These are phyloP conservation scores for Eremothecium gossypii DNA, from an alignment of 1,139 yeast genomes.

Conservation along the genomic window DNA sequence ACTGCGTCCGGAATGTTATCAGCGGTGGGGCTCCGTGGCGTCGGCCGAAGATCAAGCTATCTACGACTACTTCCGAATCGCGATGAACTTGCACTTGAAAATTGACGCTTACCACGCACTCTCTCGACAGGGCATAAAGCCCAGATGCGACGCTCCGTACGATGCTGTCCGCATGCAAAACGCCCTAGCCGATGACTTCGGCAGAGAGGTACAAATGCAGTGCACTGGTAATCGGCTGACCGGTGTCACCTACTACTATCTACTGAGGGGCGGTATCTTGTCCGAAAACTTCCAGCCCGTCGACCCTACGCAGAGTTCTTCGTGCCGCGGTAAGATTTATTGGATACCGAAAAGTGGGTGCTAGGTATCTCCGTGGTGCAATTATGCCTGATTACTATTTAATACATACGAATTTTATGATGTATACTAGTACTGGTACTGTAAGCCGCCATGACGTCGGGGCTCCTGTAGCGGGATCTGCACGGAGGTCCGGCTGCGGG, in stretches of 20 bases:
- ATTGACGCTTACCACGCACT: slow-evolving; percentile 69
- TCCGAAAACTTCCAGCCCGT: slow-evolving; percentile 58
- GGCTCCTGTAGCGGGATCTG: too few species aligned
- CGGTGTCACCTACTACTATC: slow-evolving; percentile 88
- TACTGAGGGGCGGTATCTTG: slow-evolving; percentile 63
- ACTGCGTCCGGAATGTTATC: slow-evolving; percentile 61
- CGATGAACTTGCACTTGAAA: slow-evolving; percentile 53
- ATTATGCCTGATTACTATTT: too few species aligned
- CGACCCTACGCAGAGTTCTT: slow-evolving; percentile 39
- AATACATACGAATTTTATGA: too few species aligned
- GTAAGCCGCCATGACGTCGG: too few species aligned
- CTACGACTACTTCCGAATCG: slow-evolving; percentile 64
- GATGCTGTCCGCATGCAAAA: slow-evolving; percentile 52
- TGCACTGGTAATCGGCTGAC: slow-evolving; percentile 60
- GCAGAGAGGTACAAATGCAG: slow-evolving; percentile 55
- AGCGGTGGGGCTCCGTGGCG: slow-evolving; percentile 17
- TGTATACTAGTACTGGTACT: too few species aligned
- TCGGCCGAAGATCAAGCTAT: slow-evolving; percentile 40
- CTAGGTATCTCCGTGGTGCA: too few species aligned
- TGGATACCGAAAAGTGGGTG: too few species aligned
- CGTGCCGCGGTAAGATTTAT: too few species aligned
- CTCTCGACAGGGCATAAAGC: slow-evolving; percentile 56
- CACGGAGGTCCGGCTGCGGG: too few species aligned
- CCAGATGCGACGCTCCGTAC: slow-evolving; percentile 53
- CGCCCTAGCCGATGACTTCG: slow-evolving; percentile 56